Conservation (phyloP, 371 early-diverging fungal species). For the Apophysomyces trapeziformis region DNA sequence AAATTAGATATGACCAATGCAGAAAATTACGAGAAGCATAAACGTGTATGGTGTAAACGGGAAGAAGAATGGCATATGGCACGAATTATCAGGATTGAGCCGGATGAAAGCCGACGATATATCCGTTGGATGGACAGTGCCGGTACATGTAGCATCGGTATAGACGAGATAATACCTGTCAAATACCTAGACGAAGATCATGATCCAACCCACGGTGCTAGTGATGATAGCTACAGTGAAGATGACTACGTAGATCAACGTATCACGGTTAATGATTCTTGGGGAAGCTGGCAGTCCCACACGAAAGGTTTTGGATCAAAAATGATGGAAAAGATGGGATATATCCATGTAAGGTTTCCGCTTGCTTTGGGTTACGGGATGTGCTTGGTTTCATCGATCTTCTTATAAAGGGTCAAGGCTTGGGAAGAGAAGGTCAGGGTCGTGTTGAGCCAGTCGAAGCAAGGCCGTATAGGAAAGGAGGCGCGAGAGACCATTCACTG, state of each 20-base stretch:
- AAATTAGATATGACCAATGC: conserved; percentile 15
- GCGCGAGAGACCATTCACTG: not conserved
- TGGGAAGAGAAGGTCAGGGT: conserved; percentile 33
- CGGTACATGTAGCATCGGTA: conserved; percentile 8
- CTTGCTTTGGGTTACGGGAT: not conserved
- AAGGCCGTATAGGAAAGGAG: conserved; percentile 9
- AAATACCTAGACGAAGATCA: conserved; percentile 11
- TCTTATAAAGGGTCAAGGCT: conserved; percentile 31
- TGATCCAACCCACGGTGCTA: not conserved
- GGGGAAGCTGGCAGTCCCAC: conserved; percentile 35
- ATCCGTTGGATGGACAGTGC: not conserved
- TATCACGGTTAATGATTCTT: not conserved
- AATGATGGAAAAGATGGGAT: conserved; percentile 48
- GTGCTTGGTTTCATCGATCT: not conserved
- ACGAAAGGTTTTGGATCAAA: conserved; percentile 42
- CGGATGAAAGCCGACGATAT: conserved; percentile 18
- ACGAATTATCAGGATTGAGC: not conserved
- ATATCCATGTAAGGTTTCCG: conserved; percentile 26
- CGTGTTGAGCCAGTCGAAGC: conserved; percentile 28
- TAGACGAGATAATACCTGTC: conserved; percentile 25
- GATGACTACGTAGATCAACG: conserved; percentile 2
- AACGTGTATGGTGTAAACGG: conserved; percentile 25
- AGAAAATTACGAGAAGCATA: conserved; percentile 17
- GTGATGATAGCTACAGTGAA: conserved; percentile 5
- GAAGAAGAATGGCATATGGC: conserved; percentile 19